Base-by-base conservation (phyloP, 2,329 filamentous ascomycete genomes). In the Hymenoscyphus infarciens region DNA sequence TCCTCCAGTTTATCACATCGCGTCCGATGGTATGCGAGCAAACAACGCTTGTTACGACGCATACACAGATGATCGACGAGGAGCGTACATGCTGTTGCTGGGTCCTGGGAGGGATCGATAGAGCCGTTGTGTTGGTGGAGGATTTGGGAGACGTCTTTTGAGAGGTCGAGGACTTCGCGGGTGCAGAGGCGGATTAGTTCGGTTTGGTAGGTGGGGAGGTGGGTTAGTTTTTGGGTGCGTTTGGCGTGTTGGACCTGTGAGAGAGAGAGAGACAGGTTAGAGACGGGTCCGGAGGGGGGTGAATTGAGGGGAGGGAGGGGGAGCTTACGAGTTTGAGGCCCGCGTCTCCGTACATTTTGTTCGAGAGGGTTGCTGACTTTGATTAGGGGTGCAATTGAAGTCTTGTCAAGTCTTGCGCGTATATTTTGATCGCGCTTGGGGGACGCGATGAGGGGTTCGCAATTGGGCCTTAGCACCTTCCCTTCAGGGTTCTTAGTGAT, bases 31-130 rank as follows among this genome's bases (percentile, higher is more conserved):
- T 99, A 99, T 3, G 94, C 93, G 6, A 99, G 84, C 22, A 99
- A 82, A 73, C 95, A 99, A 53, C 95, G 88, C 77, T 99, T 99
- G 76, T 99, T 97, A 61, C 95, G 85, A 57, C 95, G 88, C 90
- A 98, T 97, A 69, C 91, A 92, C 11, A 99, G 81, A 74, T 99
- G 94, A 75, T 97, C 91, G 65, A 98, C 93, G 25, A 99, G 85
- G 27, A 99, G 82, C 1, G 91, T 91, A 74, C 92, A 96, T 2
- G 94, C 93, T 35, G 89, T 89, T 10, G 90, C 91, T 54, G 92
- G 91, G 71, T 97, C 88, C 11, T 88, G 84, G 16, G 87, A 85
- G 88, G 92, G 94, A 70, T 97, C 88, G 79, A 98, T 98, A 0
- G 87, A 88, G 64, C 89, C 90, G 67, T 90, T 86, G 74, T 94